These are phyloP conservation scores for Rosa multiflora DNA, from an alignment of 306 rosid species.

Conservation along the genomic window DNA sequence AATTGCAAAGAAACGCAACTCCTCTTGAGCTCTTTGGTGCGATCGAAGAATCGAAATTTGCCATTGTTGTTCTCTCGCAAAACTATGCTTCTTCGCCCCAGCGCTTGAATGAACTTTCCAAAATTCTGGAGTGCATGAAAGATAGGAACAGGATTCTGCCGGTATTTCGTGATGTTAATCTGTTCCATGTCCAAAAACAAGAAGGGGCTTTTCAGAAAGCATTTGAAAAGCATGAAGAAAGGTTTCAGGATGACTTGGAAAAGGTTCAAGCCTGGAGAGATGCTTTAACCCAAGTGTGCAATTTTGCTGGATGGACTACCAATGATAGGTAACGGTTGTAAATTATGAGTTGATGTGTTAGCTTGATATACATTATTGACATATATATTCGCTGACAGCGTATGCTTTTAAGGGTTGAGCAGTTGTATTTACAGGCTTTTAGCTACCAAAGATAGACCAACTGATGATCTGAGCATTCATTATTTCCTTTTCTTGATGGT, in stretches of 20 bases:
- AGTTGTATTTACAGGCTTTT: no score
- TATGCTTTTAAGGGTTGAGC: no score
- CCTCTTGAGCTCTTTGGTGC: not conserved
- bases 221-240: not conserved
- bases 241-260: not conserved
- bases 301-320: slow-evolving; percentile 17
- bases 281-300: not conserved
- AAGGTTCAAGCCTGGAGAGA: slow-evolving; percentile 10
- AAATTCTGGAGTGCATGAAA: slow-evolving; percentile 2
- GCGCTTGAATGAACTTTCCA: not conserved
- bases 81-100: slow-evolving; percentile 5
- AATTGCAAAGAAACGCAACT: not conserved
- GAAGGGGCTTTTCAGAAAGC: not conserved
- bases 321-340: slow-evolving; percentile 5
- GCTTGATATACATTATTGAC: not conserved
- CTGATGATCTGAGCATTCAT: no score
- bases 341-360: no score
- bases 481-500: no score
- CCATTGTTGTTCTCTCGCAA: slow-evolving; percentile 4
- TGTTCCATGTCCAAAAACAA: slow-evolving; percentile 6
- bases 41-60: not conserved
- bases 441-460: no score
- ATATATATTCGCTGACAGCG: no score
- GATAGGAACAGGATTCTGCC: slow-evolving; percentile 4
- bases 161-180: slow-evolving; percentile 11